phyloP scores from a whole-genome alignment of 2,329 filamentous ascomycete genomes.

The Neopestalotiopsis clavispora region DNA sequence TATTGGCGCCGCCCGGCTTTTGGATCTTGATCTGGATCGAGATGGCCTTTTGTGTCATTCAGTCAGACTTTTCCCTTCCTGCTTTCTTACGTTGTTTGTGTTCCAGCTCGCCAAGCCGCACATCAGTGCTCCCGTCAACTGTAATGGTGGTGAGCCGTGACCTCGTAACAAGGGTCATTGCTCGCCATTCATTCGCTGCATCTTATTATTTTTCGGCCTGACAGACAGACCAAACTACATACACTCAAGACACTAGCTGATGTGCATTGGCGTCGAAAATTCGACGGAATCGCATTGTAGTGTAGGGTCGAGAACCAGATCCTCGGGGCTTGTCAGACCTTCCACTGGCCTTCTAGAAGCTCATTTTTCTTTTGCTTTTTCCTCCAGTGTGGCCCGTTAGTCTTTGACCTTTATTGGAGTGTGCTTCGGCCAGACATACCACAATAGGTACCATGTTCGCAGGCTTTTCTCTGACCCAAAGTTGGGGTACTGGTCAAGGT shows the following conservation, averaged over 20 bases:
- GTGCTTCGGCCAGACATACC: neutral
- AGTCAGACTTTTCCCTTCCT: neutral
- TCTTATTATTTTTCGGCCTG: neutral
- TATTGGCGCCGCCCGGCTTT: neutral
- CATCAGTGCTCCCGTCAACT: neutral
- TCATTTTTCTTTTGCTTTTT: neutral
- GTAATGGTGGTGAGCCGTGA: neutral
- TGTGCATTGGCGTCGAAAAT: constrained; percentile 12
- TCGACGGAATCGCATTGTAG: neutral
- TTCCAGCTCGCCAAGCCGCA: neutral
- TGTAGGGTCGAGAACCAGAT: neutral
- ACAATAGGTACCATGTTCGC: neutral
- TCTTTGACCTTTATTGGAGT: neutral
- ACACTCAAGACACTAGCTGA: neutral
- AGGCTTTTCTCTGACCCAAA: neutral
- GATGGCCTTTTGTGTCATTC: neutral
- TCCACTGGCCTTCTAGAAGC: constrained; percentile 10
- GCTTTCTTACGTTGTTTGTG: neutral
- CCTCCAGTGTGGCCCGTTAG: neutral
- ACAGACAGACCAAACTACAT: neutral
- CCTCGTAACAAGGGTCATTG: neutral
- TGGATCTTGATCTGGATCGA: neutral
- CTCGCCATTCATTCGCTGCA: neutral
- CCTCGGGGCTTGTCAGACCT: neutral
- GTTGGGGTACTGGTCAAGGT: neutral